Conservation (phyloP, 495 filamentous ascomycete species). For the Pyrenopolyporus hunteri region DNA sequence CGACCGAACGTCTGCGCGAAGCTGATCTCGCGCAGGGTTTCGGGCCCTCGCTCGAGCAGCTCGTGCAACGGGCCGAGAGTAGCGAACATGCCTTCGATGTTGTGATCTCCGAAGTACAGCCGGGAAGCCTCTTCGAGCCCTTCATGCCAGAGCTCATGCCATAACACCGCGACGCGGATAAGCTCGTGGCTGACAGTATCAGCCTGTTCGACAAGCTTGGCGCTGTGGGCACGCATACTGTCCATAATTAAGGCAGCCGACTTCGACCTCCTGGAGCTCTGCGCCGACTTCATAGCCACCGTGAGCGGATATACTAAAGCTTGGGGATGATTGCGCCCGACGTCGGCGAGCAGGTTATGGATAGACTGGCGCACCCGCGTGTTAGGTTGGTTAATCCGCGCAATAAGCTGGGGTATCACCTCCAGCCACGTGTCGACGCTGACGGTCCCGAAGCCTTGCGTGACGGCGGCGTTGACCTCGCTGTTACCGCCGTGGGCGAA, state of each 20-base stretch:
- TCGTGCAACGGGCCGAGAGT: constrained; percentile 90
- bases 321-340: constrained; percentile 92
- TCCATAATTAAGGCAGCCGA: constrained; percentile 95
- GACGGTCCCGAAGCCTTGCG: constrained; percentile 86
- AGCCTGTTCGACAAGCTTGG: constrained; percentile 92
- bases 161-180: constrained; percentile 93
- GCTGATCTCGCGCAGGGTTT: constrained; percentile 92
- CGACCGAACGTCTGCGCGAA: constrained; percentile 98
- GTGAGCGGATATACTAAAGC: constrained; percentile 99
- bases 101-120: constrained; percentile 89
- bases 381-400: constrained; percentile 95
- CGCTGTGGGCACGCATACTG: constrained; percentile 93
- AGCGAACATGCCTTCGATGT: constrained; percentile 96
- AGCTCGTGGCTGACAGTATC: constrained; percentile 93
- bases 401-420: constrained; percentile 96
- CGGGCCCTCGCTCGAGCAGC: constrained; percentile 83
- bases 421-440: constrained; percentile 98
- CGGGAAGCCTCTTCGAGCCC: constrained; percentile 97
- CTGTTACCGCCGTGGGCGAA: constrained; percentile 88
- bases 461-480: constrained; percentile 86
- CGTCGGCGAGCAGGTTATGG: constrained; percentile 86
- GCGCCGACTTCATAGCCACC: constrained; percentile 90
- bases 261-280: constrained; percentile 76
- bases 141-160: constrained; percentile 99
- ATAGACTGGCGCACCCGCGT: constrained; percentile 82